Conservation (phyloP, 2,329 filamentous ascomycete species). For the Aspergillus intermedius region DNA sequence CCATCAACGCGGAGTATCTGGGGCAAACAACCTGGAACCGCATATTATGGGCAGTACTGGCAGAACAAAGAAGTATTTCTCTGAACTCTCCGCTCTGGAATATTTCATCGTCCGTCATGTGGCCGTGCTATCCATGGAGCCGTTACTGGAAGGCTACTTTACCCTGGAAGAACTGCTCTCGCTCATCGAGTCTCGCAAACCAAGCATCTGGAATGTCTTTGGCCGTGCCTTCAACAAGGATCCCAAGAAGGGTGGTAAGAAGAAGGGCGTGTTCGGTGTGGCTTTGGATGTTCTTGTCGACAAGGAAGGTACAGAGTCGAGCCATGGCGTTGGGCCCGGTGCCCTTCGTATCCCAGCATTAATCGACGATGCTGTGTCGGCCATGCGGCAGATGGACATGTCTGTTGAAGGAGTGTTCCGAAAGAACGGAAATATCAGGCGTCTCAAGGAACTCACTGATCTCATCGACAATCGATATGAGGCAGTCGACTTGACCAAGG, state of each 20-base stretch:
- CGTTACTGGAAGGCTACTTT: constrained; percentile 82
- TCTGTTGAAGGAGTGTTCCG: constrained; percentile 97
- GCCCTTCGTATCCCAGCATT: constrained; percentile 86
- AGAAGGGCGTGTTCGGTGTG: constrained; percentile 91
- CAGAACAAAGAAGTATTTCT: constrained; percentile 77
- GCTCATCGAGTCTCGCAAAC: constrained; percentile 86
- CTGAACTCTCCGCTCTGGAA: constrained; percentile 86
- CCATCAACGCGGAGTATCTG: constrained; percentile 61
- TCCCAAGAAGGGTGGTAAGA: constrained; percentile 63
- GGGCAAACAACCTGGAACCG: constrained; percentile 40
- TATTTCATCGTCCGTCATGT: constrained; percentile 97
- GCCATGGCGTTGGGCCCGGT: constrained; percentile 88
- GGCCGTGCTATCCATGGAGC: constrained; percentile 90
- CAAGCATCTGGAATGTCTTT: constrained; percentile 97
- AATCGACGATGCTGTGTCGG: constrained; percentile 87
- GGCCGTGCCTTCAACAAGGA: constrained; percentile 93
- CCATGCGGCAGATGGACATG: constrained; percentile 98
- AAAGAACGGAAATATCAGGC: constrained; percentile 98
- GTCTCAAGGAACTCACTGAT: constrained; percentile 77
- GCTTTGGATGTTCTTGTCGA: constrained; percentile 84
- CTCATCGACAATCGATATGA: constrained; percentile 82
- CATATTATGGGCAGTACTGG: constrained; percentile 48
- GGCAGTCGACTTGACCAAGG: constrained; percentile 75
- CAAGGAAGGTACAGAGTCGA: constrained; percentile 92
- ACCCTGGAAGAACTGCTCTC: constrained; percentile 87